Evolutionary conservation across 257 asterid species (phyloP).

Genomic region (Solanum piurae): DNA sequence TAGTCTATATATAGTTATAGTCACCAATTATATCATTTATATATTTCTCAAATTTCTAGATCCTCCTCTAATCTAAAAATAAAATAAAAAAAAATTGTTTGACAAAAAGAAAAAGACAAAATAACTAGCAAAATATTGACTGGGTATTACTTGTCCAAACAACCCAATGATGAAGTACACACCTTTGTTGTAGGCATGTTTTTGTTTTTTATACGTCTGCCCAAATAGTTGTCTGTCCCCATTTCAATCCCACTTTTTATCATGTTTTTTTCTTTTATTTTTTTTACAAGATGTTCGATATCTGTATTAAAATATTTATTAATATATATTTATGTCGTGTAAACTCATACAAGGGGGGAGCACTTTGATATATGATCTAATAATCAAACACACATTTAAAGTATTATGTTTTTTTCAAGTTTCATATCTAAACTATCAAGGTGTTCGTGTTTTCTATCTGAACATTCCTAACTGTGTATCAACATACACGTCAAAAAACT

Average conservation of each 20-base stretch:
- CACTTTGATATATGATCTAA: neutral
- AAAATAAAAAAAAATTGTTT: neutral
- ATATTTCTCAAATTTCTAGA: neutral
- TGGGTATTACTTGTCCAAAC: constrained; percentile 12
- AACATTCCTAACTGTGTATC: neutral
- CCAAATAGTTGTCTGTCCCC: constrained; percentile 24
- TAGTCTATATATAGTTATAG: neutral
- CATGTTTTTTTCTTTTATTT: neutral
- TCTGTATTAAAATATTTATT: neutral
- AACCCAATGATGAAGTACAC: constrained; percentile 29
- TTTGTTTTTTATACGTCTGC: constrained; percentile 3
- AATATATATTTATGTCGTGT: neutral
- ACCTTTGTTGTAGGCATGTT: constrained; percentile 18
- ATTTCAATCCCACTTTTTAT: neutral
- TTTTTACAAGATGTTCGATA: neutral
- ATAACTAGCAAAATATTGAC: neutral
- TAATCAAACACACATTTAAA: too few species aligned
- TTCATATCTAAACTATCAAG: neutral
- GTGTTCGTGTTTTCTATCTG: accelerated
- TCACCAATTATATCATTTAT: neutral
- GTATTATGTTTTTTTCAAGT: neutral
- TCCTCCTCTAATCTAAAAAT: too few species aligned
- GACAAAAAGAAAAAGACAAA: neutral
- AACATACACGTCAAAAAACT: neutral
- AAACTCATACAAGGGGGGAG: neutral